Percentiles rank a stretch among this genome's conserved stretches.
phyloP scores from a whole-genome alignment of 768 basidiomycete genomes.

The Leccinellum rugosiceps region DNA sequence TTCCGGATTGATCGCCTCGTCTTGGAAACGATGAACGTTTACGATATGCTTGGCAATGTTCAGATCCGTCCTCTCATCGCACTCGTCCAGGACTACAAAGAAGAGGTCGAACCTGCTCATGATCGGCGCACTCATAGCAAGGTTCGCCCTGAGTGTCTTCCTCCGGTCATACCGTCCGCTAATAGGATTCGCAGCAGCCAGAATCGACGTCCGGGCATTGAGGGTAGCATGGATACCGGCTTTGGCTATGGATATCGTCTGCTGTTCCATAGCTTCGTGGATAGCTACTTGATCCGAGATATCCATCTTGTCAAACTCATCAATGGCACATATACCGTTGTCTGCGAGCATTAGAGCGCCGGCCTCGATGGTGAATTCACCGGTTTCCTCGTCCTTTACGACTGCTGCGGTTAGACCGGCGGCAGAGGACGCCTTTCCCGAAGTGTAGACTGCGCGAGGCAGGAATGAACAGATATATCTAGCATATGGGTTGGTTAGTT shows the following conservation, averaged over 20 bases:
- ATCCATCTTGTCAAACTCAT: conserved; percentile 99
- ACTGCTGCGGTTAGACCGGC: conserved; percentile 99
- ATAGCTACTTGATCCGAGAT: conserved; percentile 98
- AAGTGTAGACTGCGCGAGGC: conserved; percentile 96
- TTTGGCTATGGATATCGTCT: conserved; percentile 98
- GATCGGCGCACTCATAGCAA: conserved; percentile 97
- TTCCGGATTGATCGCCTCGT: conserved; percentile 93
- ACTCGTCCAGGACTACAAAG: conserved; percentile 97
- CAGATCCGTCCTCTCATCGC: conserved; percentile 86
- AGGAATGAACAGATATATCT: conserved; percentile 98
- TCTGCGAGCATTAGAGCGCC: conserved; percentile 99
- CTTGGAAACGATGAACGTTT: conserved; percentile 93
- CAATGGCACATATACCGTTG: conserved; percentile 99
- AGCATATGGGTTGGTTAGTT: not conserved
- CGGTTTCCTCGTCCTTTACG: conserved; percentile 97
- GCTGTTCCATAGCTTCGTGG: conserved; percentile 99
- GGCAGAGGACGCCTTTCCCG: conserved; percentile 98
- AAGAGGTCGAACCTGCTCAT: conserved; percentile 99
- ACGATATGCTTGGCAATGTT: conserved; percentile 97
- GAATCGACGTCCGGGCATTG: conserved; percentile 95
- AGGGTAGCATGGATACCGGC: conserved; percentile 98
- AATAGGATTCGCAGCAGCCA: conserved; percentile 98
- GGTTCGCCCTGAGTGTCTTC: conserved; percentile 85
- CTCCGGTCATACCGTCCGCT: conserved; percentile 96
- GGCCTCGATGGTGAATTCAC: conserved; percentile 99